These are phyloP conservation scores for Penicillium frequentans DNA, from an alignment of 2,329 filamentous ascomycete species.

Conservation along the genomic window DNA sequence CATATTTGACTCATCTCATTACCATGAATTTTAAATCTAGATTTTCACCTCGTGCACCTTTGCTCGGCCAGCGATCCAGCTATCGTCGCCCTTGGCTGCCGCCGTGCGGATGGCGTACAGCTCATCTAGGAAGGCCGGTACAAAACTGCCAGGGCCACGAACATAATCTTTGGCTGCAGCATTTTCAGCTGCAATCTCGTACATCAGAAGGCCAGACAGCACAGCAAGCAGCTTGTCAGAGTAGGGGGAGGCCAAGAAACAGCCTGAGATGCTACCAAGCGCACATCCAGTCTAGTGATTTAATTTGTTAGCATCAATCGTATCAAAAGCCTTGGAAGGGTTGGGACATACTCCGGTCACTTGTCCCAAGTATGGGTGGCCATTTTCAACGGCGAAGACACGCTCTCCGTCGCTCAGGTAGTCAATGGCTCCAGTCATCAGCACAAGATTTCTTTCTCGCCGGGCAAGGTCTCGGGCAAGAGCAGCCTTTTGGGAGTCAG, in stretches of 20 bases:
- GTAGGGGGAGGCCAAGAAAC: slow-evolving; percentile 65
- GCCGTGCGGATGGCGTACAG: slow-evolving; percentile 49
- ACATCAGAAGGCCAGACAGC: slow-evolving; percentile 72
- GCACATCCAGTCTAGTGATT: slow-evolving; percentile 68
- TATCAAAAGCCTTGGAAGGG: not conserved
- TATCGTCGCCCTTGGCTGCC: slow-evolving; percentile 31
- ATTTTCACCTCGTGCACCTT: slow-evolving; percentile 36
- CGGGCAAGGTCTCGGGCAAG: slow-evolving; percentile 67
- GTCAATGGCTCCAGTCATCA: slow-evolving; percentile 81
- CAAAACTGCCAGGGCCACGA: slow-evolving; percentile 79
- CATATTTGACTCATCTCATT: not conserved
- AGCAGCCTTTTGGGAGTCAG: slow-evolving; percentile 55
- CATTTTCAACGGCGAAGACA: slow-evolving; percentile 71
- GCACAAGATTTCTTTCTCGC: slow-evolving; percentile 67
- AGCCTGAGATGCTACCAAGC: slow-evolving; percentile 77
- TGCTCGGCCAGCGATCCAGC: slow-evolving; percentile 38
- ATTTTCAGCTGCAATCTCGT: slow-evolving; percentile 74
- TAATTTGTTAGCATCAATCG: not conserved
- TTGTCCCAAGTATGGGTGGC: slow-evolving; percentile 60
- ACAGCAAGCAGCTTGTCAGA: slow-evolving; percentile 70
- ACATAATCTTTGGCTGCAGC: slow-evolving; percentile 62
- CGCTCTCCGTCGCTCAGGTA: slow-evolving; percentile 72
- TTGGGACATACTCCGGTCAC: slow-evolving; percentile 43
- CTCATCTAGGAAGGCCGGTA: slow-evolving; percentile 80
- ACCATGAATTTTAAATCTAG: slow-evolving; percentile 12